A percentile compares a stretch with the other conserved stretches of the same genome.
Evolutionary conservation across 345 rosid species (phyloP).

Genomic region (Adansonia digitata): DNA sequence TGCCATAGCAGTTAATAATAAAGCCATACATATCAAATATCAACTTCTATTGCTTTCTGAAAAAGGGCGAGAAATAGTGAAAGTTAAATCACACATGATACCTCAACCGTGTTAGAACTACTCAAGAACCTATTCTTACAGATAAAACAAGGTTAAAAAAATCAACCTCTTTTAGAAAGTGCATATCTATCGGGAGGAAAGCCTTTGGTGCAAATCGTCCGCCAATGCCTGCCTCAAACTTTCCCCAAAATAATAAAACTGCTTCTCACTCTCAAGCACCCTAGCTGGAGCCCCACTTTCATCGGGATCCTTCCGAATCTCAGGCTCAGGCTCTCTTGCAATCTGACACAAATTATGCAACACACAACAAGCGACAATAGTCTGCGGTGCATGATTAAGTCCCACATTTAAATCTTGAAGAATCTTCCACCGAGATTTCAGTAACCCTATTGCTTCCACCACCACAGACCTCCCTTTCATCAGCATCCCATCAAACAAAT

Average conservation of each 20-base stretch:
- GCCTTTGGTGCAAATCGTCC: conserved; percentile 89
- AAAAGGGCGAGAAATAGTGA: neutral
- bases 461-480: conserved; percentile 94
- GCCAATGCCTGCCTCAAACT: conserved; percentile 89
- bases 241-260: conserved; percentile 66
- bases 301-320: conserved; percentile 77
- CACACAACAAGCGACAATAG: conserved; percentile 95
- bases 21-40: neutral
- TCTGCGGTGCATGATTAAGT: conserved; percentile 86
- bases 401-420: conserved; percentile 93
- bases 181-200: conserved; percentile 52
- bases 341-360: conserved; percentile 94
- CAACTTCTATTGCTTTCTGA: conserved; percentile 10
- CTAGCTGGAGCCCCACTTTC: conserved; percentile 64
- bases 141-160: conserved; percentile 1
- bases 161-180: neutral
- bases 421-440: conserved; percentile 90
- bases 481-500: conserved; percentile 89
- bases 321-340: conserved; percentile 96
- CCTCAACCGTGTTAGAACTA: conserved; percentile 19
- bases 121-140: conserved; percentile 13
- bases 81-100: neutral
- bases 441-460: conserved; percentile 87
- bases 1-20: neutral
- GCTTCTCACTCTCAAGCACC: conserved; percentile 77